These are phyloP conservation scores for Angomonas deanei DNA, from an alignment of 208 protist species.

Conservation along the genomic window DNA sequence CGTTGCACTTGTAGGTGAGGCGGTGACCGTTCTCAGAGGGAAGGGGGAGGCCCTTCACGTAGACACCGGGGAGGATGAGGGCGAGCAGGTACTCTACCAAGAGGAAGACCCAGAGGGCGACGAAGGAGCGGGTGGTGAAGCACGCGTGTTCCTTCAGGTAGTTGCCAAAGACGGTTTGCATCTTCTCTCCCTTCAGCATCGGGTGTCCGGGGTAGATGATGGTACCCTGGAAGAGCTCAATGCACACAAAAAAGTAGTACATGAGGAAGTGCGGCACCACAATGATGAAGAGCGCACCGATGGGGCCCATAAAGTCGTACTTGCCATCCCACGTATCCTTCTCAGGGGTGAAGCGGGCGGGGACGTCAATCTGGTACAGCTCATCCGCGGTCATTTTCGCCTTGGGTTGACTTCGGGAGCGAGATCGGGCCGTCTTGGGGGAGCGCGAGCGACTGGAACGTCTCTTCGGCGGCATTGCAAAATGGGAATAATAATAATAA, in stretches of 20 bases:
- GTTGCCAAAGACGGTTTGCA: conserved; percentile 38
- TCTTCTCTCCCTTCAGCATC: conserved; percentile 48
- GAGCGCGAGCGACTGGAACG: conserved; percentile 20
- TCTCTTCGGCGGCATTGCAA: conserved; percentile 33
- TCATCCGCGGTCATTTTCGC: conserved; percentile 34
- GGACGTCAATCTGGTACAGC: conserved; percentile 39
- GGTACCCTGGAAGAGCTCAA: conserved; percentile 71
- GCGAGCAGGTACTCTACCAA: conserved; percentile 76
- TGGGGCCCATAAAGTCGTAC: conserved; percentile 81
- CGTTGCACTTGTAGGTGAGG: conserved; percentile 90
- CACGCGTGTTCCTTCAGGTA: conserved; percentile 44
- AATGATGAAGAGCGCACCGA: conserved; percentile 75
- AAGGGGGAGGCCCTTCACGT: conserved; percentile 79
- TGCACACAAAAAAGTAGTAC: conserved; percentile 87
- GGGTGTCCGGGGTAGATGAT: conserved; percentile 80
- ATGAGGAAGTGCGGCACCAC: conserved; percentile 78
- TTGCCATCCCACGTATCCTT: conserved; percentile 68
- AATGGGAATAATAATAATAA: not conserved
- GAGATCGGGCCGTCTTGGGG: conserved; percentile 2
- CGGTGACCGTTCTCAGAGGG: conserved; percentile 75
- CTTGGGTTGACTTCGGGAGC: not conserved
- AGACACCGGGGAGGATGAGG: conserved; percentile 65
- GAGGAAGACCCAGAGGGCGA: conserved; percentile 61
- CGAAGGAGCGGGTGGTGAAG: conserved; percentile 39
- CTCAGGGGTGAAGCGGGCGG: conserved; percentile 70